These are phyloP conservation scores for Salix suchowensis DNA, from an alignment of 345 rosid genomes.

Conservation along the genomic window DNA sequence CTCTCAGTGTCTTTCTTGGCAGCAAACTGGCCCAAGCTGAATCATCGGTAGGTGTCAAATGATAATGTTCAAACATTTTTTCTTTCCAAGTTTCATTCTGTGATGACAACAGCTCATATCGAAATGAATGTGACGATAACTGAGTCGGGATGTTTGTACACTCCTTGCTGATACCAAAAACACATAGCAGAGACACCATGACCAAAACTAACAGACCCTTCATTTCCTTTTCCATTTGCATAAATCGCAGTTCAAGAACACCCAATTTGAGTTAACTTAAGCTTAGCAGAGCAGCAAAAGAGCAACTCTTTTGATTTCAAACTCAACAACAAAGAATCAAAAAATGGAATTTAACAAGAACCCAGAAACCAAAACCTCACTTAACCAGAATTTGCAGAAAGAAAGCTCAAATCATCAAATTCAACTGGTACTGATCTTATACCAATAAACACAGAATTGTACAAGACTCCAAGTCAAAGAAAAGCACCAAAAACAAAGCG, in stretches of 20 bases:
- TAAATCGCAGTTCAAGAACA: neutral
- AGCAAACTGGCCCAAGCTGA: slow-evolving; percentile 64
- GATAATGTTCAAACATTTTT: slow-evolving; percentile 73
- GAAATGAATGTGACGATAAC: slow-evolving; percentile 62
- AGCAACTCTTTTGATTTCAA: neutral
- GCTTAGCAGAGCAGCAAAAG: neutral
- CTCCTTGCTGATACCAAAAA: slow-evolving; percentile 53
- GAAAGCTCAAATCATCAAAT: neutral
- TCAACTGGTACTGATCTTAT: neutral
- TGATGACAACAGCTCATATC: slow-evolving; percentile 58
- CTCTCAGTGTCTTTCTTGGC: slow-evolving; percentile 66
- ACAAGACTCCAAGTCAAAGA: neutral
- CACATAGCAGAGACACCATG: slow-evolving; percentile 17
- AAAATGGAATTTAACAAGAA: slow-evolving; percentile 1
- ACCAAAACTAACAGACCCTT: slow-evolving; percentile 18
- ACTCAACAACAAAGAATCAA: neutral
- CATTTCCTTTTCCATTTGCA: slow-evolving; percentile 17
- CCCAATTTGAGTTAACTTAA: neutral
- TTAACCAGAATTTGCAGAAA: neutral
- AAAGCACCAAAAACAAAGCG: neutral
- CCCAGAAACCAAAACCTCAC: slow-evolving; percentile 18
- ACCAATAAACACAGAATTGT: neutral
- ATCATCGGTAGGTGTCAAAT: slow-evolving; percentile 79
- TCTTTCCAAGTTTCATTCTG: slow-evolving; percentile 56
- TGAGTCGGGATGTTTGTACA: slow-evolving; percentile 71